A percentile compares a stretch with the other conserved stretches of the same genome.
Evolutionary conservation across 2,329 filamentous ascomycete genomes (phyloP).

Genomic region (Trichoderma sp.): DNA sequence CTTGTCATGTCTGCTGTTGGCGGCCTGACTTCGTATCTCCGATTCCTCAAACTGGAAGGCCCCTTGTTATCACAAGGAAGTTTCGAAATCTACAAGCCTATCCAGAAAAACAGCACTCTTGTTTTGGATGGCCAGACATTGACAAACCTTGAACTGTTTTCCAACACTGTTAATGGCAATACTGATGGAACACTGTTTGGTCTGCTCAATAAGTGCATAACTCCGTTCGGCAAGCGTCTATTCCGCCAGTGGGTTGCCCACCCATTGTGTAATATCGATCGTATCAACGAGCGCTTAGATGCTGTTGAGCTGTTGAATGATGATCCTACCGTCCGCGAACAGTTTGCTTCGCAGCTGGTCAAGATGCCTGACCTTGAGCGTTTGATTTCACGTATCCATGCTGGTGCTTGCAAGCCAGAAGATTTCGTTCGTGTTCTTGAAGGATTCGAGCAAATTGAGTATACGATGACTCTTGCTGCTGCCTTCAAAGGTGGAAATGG

Average conservation of each 20-base stretch:
- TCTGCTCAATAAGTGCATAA: constrained; percentile 90
- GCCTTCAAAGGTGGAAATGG: constrained; percentile 76
- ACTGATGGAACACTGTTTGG: constrained; percentile 84
- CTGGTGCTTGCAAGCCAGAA: constrained; percentile 82
- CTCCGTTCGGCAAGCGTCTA: constrained; percentile 93
- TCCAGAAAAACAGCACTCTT: constrained; percentile 84
- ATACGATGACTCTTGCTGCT: constrained; percentile 79
- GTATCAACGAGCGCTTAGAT: constrained; percentile 91
- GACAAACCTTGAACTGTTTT: constrained; percentile 96
- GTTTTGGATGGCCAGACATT: constrained; percentile 94
- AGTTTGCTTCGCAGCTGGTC: constrained; percentile 83
- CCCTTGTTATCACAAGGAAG: constrained; percentile 87
- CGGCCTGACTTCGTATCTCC: constrained; percentile 83
- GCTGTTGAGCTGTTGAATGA: constrained; percentile 91
- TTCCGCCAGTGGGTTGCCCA: constrained; percentile 98
- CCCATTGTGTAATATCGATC: constrained; percentile 79
- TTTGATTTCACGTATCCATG: constrained; percentile 91
- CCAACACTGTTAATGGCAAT: constrained; percentile 87
- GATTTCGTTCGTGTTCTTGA: constrained; percentile 94
- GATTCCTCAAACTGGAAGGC: constrained; percentile 82
- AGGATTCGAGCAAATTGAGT: constrained; percentile 96
- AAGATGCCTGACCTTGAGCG: constrained; percentile 94
- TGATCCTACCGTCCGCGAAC: constrained; percentile 76
- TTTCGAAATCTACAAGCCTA: constrained; percentile 89
- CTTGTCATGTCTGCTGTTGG: constrained; percentile 88